These are phyloP conservation scores for Annulohypoxylon bovei DNA, from an alignment of 495 filamentous ascomycete genomes.

Conservation along the genomic window DNA sequence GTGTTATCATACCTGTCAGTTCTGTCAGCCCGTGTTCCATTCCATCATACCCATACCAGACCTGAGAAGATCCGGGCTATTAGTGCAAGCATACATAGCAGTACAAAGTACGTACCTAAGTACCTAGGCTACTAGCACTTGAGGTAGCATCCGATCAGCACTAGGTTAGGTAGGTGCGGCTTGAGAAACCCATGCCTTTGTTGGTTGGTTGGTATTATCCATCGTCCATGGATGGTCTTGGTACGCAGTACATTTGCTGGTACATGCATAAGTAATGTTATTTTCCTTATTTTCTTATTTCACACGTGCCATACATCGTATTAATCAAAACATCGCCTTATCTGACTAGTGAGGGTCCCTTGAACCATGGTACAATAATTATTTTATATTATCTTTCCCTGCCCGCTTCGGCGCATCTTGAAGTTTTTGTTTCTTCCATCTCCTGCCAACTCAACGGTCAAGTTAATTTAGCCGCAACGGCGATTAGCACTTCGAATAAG, in stretches of 20 bases:
- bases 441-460: slow-evolving; percentile 16
- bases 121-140: background rate
- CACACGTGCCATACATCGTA: slow-evolving; percentile 40
- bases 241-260: background rate
- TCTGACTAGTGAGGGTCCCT: slow-evolving; percentile 11
- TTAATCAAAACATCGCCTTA: slow-evolving; percentile 37
- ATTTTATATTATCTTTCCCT: slow-evolving; percentile 29
- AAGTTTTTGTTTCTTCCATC: slow-evolving; percentile 16
- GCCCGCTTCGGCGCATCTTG: background rate
- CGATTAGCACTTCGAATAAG: slow-evolving; percentile 26
- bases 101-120: background rate
- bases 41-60: background rate
- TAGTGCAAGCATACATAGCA: background rate
- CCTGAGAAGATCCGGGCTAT: slow-evolving; percentile 10
- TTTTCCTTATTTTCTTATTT: slow-evolving; percentile 10
- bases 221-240: too few species aligned
- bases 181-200: background rate
- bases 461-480: slow-evolving; percentile 35
- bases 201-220: slow-evolving; percentile 6
- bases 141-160: slow-evolving; percentile 23
- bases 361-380: slow-evolving; percentile 8
- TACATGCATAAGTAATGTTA: slow-evolving; percentile 19
- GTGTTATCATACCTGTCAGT: slow-evolving; percentile 26
- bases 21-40: slow-evolving; percentile 2
- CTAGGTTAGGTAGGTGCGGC: slow-evolving; percentile 30